These are phyloP conservation scores for Clavariopsis aquatica DNA, from an alignment of 495 filamentous ascomycete genomes.

Conservation along the genomic window DNA sequence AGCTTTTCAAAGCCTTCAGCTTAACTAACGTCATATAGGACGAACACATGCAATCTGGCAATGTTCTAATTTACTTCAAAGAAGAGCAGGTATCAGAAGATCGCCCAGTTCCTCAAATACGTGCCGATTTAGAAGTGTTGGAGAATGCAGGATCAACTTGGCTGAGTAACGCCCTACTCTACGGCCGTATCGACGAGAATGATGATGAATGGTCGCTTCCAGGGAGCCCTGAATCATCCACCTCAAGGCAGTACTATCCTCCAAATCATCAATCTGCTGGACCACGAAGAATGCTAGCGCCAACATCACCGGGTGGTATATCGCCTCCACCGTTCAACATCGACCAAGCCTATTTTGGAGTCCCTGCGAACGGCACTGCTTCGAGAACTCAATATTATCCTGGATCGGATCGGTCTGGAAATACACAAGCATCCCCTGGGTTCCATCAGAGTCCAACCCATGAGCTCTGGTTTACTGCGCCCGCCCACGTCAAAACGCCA, in stretches of 20 bases:
- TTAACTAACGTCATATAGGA: constrained; percentile 23
- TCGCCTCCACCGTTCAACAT: constrained; percentile 26
- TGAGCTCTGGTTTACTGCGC: constrained; percentile 42
- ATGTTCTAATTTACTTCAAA: constrained; percentile 41
- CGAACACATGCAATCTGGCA: constrained; percentile 37
- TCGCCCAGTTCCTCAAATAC: constrained; percentile 33
- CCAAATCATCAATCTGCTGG: constrained; percentile 5
- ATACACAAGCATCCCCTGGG: constrained; percentile 5
- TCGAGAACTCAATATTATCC: constrained; percentile 13
- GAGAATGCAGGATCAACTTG: constrained; percentile 38
- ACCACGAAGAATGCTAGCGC: constrained; percentile 24
- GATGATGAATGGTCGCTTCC: constrained; percentile 37
- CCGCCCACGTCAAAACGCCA: constrained; percentile 26
- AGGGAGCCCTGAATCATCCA: constrained; percentile 22
- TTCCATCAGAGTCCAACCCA: constrained; percentile 29
- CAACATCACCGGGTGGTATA: constrained; percentile 15
- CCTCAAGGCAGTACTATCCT: background rate
- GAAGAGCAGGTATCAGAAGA: constrained; percentile 37
- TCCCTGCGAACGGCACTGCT: constrained; percentile 1
- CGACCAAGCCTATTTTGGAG: constrained; percentile 26
- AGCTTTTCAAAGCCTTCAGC: background rate
- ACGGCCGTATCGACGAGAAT: constrained; percentile 34
- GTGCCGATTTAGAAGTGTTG: constrained; percentile 29
- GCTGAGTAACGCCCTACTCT: constrained; percentile 33
- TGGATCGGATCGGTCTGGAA: background rate